Evolutionary conservation across 2,329 filamentous ascomycete genomes (phyloP), one percentile per base, ranked within the genome.

Genomic region (Orbilia brochopaga): DNA sequence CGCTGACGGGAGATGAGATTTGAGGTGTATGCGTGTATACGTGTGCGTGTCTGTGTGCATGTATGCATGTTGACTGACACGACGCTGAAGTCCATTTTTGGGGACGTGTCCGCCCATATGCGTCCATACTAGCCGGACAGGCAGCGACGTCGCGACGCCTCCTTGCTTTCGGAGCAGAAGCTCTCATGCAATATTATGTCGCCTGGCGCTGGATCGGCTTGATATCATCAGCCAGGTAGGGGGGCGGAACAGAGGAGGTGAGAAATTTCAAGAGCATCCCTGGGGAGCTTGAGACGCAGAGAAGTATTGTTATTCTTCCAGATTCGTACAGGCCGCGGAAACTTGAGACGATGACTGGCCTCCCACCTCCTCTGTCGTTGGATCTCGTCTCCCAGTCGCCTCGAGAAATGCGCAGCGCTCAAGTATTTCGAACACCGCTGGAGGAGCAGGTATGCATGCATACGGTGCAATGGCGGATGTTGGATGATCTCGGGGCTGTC

Each of bases 111-210:
- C 13, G 50, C 50, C 27, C 17, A 51, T 3, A 51, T 54, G 53
- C 13, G 30, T 17, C 15, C 63, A 35, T 40, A 53, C 21, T 48
- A 19, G 53, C 58, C 40, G 59, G 54, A 42, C 51, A 60, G 60
- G 66, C 48, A 53, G 57, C 60, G 55, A 35, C 30, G 17, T 40
- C 66, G 57, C 60, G 55, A 35, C 30, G 17, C 50, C 66, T 57
- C 66, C 66, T 70, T 70, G 66, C 66, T 60, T 70, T 37, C 4
- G 46, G 37, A 37, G 59, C 60, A 64, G 66, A 60, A 70, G 66
- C 54, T 70, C 42, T 56, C 6, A 70, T 59, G 66, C 50, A 70
- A 70, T 59, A 59, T 51, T 35, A n/a, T 35, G 19, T 13, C 53
- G 44, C 51, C 42, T 35, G 42, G 44, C 15, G 53, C 46, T n/a